Conservation (phyloP, 106 monocot species). For the Dendrobium nobile region DNA sequence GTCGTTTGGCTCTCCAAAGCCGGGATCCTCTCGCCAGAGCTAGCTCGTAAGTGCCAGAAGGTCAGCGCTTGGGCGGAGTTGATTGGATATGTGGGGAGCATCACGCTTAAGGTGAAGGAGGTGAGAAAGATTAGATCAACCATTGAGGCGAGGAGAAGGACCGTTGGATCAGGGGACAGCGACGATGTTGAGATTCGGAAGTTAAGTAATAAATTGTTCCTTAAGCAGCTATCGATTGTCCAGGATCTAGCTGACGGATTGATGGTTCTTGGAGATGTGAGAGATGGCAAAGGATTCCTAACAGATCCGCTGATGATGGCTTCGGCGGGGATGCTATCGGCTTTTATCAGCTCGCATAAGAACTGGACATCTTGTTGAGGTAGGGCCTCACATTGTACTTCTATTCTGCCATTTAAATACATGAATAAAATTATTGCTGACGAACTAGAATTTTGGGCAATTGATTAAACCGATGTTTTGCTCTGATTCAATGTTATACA, state of each 20-base stretch:
- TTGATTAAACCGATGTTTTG: no score
- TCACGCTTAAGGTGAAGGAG: conserved; percentile 55
- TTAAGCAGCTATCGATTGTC: conserved; percentile 70
- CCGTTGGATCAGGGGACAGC: neutral
- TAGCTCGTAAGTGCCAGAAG: conserved; percentile 31
- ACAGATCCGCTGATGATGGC: conserved; percentile 64
- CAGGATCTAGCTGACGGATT: conserved; percentile 80
- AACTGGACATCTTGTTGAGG: conserved; percentile 85
- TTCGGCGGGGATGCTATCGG: conserved; percentile 77
- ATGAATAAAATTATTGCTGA: no score
- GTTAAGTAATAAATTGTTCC: conserved; percentile 49
- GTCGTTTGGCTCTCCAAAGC: conserved; percentile 84
- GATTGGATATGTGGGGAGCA: conserved; percentile 69
- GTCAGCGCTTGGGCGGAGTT: conserved; percentile 77
- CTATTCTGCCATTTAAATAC: no score
- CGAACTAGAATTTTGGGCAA: no score
- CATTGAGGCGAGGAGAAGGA: conserved; percentile 12
- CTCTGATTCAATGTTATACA: no score
- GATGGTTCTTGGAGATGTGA: conserved; percentile 79
- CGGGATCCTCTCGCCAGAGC: conserved; percentile 38
- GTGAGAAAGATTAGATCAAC: conserved; percentile 30
- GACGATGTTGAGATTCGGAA: conserved; percentile 26
- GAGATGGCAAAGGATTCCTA: conserved; percentile 51
- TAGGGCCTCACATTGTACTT: neutral
- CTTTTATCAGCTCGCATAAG: conserved; percentile 84